These are phyloP conservation scores for Chaetothyriales sp. DNA, from an alignment of 2,329 filamentous ascomycete species.

Conservation along the genomic window DNA sequence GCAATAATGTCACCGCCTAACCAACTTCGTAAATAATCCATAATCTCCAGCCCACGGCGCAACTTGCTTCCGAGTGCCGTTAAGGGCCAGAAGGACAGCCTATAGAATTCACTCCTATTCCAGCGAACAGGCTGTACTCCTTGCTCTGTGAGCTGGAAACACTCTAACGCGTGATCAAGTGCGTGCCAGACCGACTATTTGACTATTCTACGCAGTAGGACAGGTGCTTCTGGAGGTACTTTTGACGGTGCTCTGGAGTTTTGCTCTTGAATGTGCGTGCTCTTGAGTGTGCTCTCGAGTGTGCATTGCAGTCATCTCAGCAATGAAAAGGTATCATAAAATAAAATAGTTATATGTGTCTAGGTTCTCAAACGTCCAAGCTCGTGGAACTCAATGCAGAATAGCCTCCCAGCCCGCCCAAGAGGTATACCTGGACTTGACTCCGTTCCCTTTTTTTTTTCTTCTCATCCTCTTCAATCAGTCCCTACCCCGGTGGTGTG, in stretches of 20 bases:
- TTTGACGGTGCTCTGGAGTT: too few relatives aligned
- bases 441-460: slow-evolving; percentile 4
- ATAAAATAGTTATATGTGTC: not conserved
- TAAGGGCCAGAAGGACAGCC: too few relatives aligned
- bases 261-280: too few relatives aligned
- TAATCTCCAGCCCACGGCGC: not conserved
- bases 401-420: slow-evolving; percentile 1
- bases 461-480: slow-evolving; percentile 5
- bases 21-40: not conserved
- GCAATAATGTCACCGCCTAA: not conserved
- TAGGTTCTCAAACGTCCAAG: slow-evolving; percentile 8
- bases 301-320: not conserved
- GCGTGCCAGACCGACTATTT: too few relatives aligned
- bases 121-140: too few relatives aligned
- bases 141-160: too few relatives aligned
- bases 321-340: not conserved
- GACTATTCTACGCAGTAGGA: too few relatives aligned
- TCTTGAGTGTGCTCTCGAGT: too few relatives aligned
- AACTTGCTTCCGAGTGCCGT: too few relatives aligned
- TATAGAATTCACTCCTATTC: too few relatives aligned
- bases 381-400: slow-evolving; percentile 4
- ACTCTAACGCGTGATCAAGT: too few relatives aligned
- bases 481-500: slow-evolving; percentile 19
- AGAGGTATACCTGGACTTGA: slow-evolving; percentile 3
- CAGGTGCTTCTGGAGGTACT: too few relatives aligned